These are phyloP conservation scores for Spergularia bocconei DNA, from an alignment of 148 eudicot genomes.

Conservation along the genomic window DNA sequence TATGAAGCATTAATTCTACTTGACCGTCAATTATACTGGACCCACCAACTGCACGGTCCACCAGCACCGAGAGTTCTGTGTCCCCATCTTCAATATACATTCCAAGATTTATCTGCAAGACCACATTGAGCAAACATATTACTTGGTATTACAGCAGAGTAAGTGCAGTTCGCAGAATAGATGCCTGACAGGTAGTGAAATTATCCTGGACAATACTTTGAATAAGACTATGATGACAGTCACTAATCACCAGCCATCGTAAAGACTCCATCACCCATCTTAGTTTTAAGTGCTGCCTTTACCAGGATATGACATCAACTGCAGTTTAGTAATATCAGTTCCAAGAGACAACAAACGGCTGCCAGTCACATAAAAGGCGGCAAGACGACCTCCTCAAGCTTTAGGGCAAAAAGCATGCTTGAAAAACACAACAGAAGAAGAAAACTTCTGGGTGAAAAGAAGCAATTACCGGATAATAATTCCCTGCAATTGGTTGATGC, in stretches of 20 bases:
- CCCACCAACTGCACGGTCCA: conserved; percentile 79
- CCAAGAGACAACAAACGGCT: not conserved
- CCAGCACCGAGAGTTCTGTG: conserved; percentile 66
- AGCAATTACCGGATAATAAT: conserved; percentile 69
- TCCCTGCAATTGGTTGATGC: conserved; percentile 69
- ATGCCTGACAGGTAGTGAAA: not conserved
- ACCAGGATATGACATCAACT: not conserved
- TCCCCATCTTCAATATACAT: conserved; percentile 58
- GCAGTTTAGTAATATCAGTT: not conserved
- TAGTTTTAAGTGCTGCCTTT: not conserved
- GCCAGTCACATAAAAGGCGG: not conserved
- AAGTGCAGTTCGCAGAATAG: not conserved
- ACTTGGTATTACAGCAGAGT: not conserved
- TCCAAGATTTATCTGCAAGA: conserved; percentile 60
- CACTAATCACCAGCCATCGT: too few relatives aligned
- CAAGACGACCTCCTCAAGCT: not conserved
- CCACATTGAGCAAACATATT: not conserved
- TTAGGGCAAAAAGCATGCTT: not conserved
- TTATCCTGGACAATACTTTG: not conserved
- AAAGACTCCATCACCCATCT: not conserved
- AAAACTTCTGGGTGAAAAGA: not conserved
- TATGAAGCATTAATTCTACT: conserved; percentile 79
- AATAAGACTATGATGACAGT: not conserved
- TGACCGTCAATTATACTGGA: conserved; percentile 73
- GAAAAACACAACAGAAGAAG: not conserved